Base-by-base conservation (phyloP, 495 filamentous ascomycete genomes). In the Penicillium argentinense region DNA sequence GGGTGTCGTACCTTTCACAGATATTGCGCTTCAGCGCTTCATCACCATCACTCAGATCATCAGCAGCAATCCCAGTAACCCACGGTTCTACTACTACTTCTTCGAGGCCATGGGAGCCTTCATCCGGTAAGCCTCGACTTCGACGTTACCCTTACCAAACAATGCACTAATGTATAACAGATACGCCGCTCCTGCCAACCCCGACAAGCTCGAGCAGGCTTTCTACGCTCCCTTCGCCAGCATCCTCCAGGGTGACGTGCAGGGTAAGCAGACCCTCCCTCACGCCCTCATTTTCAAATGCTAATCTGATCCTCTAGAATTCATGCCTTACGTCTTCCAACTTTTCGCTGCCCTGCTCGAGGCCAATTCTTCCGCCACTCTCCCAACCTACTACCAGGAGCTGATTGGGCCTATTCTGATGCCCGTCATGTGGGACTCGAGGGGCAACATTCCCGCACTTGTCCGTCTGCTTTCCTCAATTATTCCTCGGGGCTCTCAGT, bases 91-190 rank as follows among this genome's bases (percentile, higher is more conserved):
- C 68, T 97, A 99, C 69, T 99, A 90, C 67, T 89, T 95, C 62
- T 99, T 99, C 46, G 95, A 99, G 67, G 85, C 87, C 2, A 66
- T 97, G 34, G 95, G 93, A n/a, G 91, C 93, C n/a, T 79, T 99
- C 36, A 89, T 97, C 45, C 77, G 85, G 81, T 89, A 57, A 28
- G 57, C 45, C 14, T 24, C 11, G 4, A 19, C n/a, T 19, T 3
- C 5, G 5, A 7, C 9, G 19, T 24, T 0, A 5, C 13, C 12
- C 4, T 11, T n/a, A n/a, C 12, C n/a, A 23, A 9, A 7, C 21
- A 21, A 30, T 2, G 29, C 11, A 24, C 54, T 57, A 2, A 57
- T 26, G 3, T 1, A 14, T 28, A 28, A 5, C 53, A 86, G 83
- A 49, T 91, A 84, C 57, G 81, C 81, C 49, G 88, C 79, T 43